These are phyloP conservation scores for Ligustrum vulgare DNA, from an alignment of 257 asterid genomes.

Conservation along the genomic window DNA sequence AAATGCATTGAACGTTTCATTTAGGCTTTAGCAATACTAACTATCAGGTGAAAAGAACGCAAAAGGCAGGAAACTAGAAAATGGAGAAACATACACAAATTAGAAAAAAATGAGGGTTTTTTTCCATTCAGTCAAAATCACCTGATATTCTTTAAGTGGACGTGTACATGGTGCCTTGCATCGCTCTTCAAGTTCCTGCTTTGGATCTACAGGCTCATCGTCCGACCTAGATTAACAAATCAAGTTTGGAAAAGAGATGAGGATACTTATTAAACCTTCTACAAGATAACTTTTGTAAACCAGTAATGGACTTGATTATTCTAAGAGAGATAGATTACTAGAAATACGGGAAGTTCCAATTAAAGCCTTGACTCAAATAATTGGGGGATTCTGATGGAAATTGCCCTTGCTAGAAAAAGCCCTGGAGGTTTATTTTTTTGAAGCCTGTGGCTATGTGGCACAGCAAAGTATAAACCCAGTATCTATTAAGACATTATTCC, in stretches of 20 bases:
- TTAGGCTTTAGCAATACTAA: neutral
- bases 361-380: neutral
- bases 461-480: neutral
- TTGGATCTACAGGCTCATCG: constrained; percentile 82
- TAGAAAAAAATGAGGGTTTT: neutral
- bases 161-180: constrained; percentile 83
- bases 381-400: neutral
- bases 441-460: neutral
- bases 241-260: too few relatives aligned
- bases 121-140: constrained; percentile 17
- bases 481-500: neutral
- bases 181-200: constrained; percentile 64
- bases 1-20: constrained; percentile 2
- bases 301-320: neutral
- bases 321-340: neutral
- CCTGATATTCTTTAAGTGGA: constrained; percentile 76
- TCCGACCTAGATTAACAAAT: constrained; percentile 55
- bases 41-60: neutral
- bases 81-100: constrained; percentile 9
- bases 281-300: neutral
- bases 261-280: too few relatives aligned
- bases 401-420: neutral
- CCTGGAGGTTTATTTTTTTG: neutral
- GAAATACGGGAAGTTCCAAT: neutral
- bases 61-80: neutral